A percentile compares a stretch with the other conserved stretches of the same genome.
Conservation (phyloP, 2,329 filamentous ascomycete genomes). For the Epichloe coenophiala region DNA sequence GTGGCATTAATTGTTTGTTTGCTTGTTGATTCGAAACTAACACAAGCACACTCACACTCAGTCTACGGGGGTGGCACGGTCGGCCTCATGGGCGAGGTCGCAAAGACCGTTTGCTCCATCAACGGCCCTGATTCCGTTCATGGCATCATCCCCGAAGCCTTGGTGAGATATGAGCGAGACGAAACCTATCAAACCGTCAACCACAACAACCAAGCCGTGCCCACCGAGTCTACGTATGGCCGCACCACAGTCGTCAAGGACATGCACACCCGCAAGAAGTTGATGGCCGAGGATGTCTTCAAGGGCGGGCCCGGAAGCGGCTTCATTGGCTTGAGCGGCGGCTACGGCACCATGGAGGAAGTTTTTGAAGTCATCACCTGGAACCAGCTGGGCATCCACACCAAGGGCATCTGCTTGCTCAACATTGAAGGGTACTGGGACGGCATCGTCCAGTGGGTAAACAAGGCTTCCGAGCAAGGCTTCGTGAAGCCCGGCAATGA, state of each 20-base stretch:
- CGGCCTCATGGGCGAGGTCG: slow-evolving; percentile 90
- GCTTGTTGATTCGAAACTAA: background rate
- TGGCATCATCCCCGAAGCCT: slow-evolving; percentile 80
- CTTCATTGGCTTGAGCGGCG: slow-evolving; percentile 79
- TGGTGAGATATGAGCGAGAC: slow-evolving; percentile 67
- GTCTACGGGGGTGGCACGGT: slow-evolving; percentile 97
- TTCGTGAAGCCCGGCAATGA: slow-evolving; percentile 63
- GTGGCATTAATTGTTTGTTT: background rate
- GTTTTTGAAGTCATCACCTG: slow-evolving; percentile 83
- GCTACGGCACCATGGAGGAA: slow-evolving; percentile 93
- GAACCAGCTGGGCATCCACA: slow-evolving; percentile 94
- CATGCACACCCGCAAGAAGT: slow-evolving; percentile 91
- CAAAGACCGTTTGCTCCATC: slow-evolving; percentile 71
- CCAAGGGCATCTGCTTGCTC: slow-evolving; percentile 61
- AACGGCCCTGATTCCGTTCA: slow-evolving; percentile 73
- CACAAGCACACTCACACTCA: slow-evolving; percentile 18
- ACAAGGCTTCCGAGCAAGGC: slow-evolving; percentile 57
- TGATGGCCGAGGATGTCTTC: slow-evolving; percentile 85
- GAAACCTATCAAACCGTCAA: slow-evolving; percentile 35
- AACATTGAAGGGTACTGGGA: slow-evolving; percentile 92
- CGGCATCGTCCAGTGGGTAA: slow-evolving; percentile 71
- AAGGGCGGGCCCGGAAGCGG: slow-evolving; percentile 69
- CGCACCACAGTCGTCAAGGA: slow-evolving; percentile 78
- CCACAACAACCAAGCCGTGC: slow-evolving; percentile 39
- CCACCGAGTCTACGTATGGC: slow-evolving; percentile 58